Conservation (phyloP, 805 yeast genomes). For the Cyberlindnera veronae region DNA sequence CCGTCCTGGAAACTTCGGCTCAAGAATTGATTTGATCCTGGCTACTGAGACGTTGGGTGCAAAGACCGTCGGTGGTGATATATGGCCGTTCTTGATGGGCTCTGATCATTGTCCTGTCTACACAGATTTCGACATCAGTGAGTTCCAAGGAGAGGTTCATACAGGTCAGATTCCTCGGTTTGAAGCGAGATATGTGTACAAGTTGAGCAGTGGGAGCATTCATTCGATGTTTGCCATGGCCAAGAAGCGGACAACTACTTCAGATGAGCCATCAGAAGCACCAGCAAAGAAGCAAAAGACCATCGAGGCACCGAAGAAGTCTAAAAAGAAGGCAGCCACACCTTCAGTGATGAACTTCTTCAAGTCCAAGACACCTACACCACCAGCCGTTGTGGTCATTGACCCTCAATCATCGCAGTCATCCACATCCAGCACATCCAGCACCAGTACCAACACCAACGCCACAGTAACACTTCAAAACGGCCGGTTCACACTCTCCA, state of each 20-base stretch:
- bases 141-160: conserved; percentile 4
- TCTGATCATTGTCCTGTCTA: conserved; percentile 94
- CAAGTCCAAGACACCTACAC: conserved; percentile 7
- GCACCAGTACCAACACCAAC: no score
- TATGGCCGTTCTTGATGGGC: conserved; percentile 72
- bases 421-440: conserved; percentile 63
- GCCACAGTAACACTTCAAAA: conserved; percentile 85
- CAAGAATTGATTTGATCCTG: conserved; percentile 79
- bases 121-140: conserved; percentile 50
- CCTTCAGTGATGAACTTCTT: conserved; percentile 18
- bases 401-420: conserved; percentile 49
- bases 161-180: conserved; percentile 34
- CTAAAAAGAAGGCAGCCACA: not conserved
- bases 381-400: not conserved
- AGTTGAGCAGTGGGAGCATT: conserved; percentile 34
- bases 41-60: conserved; percentile 38
- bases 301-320: conserved; percentile 10
- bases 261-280: conserved; percentile 1
- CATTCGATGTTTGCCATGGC: conserved; percentile 34
- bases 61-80: conserved; percentile 38
- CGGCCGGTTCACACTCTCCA: conserved; percentile 62
- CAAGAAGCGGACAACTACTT: conserved; percentile 11
- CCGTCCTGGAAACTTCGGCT: conserved; percentile 81
- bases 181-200: conserved; percentile 52
- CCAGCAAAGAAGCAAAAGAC: conserved; percentile 11